phyloP scores from a whole-genome alignment of 73 alveolate species.

The Diophrys sp. region DNA sequence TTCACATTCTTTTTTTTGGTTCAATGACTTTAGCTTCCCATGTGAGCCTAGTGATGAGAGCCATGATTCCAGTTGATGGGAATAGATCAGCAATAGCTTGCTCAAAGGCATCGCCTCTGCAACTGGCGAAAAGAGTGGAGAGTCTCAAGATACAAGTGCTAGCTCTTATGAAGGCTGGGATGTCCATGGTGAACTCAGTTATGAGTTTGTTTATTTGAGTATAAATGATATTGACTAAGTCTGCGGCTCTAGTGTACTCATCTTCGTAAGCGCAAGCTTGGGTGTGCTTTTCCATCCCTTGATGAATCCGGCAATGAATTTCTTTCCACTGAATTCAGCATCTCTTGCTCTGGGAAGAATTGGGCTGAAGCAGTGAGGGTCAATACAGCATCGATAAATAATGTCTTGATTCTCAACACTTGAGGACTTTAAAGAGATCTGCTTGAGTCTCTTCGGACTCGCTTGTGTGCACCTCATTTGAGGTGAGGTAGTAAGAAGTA shows the following conservation, averaged over 20 bases:
- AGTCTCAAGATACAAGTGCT: neutral
- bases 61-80: neutral
- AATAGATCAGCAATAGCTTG: neutral
- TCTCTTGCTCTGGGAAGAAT: neutral
- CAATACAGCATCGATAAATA: neutral
- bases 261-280: neutral
- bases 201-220: neutral
- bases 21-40: too few species aligned
- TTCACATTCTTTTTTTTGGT: too few species aligned
- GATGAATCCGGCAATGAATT: neutral
- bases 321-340: neutral
- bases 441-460: too few species aligned
- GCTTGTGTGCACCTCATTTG: too few species aligned
- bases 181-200: neutral
- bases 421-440: too few species aligned
- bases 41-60: neutral
- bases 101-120: neutral
- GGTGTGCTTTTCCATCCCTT: neutral
- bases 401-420: too few species aligned
- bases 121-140: neutral
- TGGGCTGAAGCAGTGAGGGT: neutral
- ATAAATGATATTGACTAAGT: neutral
- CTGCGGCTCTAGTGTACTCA: neutral
- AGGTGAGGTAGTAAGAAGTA: too few species aligned
- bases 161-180: neutral